A percentile compares a stretch with the other conserved stretches of the same genome.
These are phyloP conservation scores for Aspergillus sp. DNA, from an alignment of 2,329 filamentous ascomycete genomes.

Conservation along the genomic window DNA sequence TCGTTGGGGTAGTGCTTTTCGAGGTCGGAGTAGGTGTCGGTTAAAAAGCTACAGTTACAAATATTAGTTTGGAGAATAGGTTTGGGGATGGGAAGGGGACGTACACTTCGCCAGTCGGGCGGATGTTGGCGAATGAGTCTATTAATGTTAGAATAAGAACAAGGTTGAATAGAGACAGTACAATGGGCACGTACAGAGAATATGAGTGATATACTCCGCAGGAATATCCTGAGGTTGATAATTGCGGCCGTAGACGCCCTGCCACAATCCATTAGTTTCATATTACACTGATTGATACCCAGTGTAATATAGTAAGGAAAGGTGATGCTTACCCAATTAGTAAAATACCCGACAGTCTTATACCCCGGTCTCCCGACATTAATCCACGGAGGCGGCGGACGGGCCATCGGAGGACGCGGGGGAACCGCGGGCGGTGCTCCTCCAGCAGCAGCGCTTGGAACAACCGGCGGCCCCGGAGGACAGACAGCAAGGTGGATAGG, in stretches of 20 bases:
- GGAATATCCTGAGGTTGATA: conserved; percentile 83
- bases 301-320: no score
- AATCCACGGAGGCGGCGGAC: background rate
- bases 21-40: conserved; percentile 67
- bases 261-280: background rate
- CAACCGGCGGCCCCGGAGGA: background rate
- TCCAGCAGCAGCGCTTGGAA: background rate
- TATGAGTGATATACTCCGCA: conserved; percentile 77
- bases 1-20: conserved; percentile 70
- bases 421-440: background rate
- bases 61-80: no score
- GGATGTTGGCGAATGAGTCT: conserved; percentile 82
- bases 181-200: conserved; percentile 57
- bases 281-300: no score
- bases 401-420: conserved; percentile 1
- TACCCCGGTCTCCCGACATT: background rate
- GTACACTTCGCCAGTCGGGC: conserved; percentile 74
- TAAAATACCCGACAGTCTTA: conserved; percentile 44
- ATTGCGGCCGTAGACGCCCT: conserved; percentile 83
- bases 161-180: no score
- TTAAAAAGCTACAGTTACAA: conserved; percentile 28
- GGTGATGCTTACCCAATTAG: conserved; percentile 41
- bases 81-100: conserved; percentile 34
- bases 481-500: background rate
- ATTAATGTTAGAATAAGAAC: background rate